These are phyloP conservation scores for Fusarium subtropicale DNA, from an alignment of 2,329 filamentous ascomycete genomes.

Conservation along the genomic window DNA sequence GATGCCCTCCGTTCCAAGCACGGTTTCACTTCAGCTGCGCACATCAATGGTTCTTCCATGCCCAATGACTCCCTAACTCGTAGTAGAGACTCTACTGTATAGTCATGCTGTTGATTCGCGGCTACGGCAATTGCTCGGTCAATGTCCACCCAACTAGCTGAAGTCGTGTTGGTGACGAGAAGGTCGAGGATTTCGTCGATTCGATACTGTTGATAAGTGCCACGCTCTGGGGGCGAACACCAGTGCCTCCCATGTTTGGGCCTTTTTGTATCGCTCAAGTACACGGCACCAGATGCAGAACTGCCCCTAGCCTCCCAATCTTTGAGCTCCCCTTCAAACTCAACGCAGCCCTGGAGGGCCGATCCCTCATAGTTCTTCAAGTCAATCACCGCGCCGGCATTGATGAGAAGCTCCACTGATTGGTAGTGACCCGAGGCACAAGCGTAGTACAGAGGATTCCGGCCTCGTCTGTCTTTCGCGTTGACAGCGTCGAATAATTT, in stretches of 20 bases:
- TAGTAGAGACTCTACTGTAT: not conserved
- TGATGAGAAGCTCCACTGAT: conserved; percentile 45
- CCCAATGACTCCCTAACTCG: not conserved
- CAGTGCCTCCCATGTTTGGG: not conserved
- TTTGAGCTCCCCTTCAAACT: not conserved
- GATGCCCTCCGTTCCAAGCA: not conserved
- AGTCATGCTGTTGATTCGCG: not conserved
- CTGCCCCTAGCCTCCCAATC: not conserved
- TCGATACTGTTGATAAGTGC: no score
- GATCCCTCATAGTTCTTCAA: conserved; percentile 5
- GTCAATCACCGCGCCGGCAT: conserved; percentile 8
- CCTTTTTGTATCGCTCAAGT: rapidly evolving
- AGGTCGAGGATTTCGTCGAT: not conserved
- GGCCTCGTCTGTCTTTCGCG: not conserved
- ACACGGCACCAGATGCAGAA: not conserved
- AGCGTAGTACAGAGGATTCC: conserved; percentile 46
- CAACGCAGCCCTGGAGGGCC: not conserved
- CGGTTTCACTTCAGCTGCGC: rapidly evolving
- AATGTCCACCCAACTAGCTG: not conserved
- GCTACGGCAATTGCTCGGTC: not conserved
- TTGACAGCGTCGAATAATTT: not conserved
- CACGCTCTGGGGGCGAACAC: no score
- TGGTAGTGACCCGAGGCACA: conserved; percentile 44
- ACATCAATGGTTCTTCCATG: rapidly evolving
- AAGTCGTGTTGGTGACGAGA: not conserved